A percentile compares a stretch with the other conserved stretches of the same genome.
Evolutionary conservation across 139 green algal genomes (phyloP).

Genomic region (Ettlia oleoabundans): DNA sequence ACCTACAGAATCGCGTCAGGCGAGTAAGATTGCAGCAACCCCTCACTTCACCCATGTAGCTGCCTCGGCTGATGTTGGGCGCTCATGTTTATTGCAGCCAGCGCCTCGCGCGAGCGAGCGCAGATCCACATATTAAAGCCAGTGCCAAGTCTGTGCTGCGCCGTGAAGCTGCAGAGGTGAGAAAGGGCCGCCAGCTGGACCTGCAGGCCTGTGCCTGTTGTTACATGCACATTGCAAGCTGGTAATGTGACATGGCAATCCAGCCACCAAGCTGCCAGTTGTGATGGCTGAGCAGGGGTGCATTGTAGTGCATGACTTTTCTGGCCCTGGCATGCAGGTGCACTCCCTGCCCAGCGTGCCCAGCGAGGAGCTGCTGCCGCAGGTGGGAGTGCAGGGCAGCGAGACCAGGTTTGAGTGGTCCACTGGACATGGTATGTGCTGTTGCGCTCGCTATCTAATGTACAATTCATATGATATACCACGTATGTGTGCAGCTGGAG

Average conservation of each 20-base stretch:
- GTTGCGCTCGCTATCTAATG: not conserved
- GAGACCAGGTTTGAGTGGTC: not conserved
- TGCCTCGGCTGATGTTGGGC: no score
- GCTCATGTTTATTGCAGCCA: conserved; percentile 1
- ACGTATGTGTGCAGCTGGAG: conserved; percentile 27
- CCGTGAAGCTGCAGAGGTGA: conserved; percentile 11
- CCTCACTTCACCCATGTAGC: no score
- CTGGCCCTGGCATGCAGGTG: not conserved
- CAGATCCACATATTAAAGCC: not conserved
- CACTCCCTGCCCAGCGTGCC: not conserved
- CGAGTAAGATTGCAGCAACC: not conserved
- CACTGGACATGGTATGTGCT: not conserved
- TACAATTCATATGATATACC: no score
- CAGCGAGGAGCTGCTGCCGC: conserved; percentile 19
- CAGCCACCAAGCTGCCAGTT: no score
- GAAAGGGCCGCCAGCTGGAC: no score
- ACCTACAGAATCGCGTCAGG: conserved; percentile 18
- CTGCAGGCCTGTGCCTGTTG: no score
- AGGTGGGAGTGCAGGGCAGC: not conserved
- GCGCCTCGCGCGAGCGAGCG: not conserved
- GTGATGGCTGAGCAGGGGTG: no score
- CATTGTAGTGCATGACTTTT: not conserved
- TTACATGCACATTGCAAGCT: no score
- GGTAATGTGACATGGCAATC: no score
- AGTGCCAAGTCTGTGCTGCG: conserved; percentile 12